These are phyloP conservation scores for Solioccasus polychromus DNA, from an alignment of 768 basidiomycete species.

Conservation along the genomic window DNA sequence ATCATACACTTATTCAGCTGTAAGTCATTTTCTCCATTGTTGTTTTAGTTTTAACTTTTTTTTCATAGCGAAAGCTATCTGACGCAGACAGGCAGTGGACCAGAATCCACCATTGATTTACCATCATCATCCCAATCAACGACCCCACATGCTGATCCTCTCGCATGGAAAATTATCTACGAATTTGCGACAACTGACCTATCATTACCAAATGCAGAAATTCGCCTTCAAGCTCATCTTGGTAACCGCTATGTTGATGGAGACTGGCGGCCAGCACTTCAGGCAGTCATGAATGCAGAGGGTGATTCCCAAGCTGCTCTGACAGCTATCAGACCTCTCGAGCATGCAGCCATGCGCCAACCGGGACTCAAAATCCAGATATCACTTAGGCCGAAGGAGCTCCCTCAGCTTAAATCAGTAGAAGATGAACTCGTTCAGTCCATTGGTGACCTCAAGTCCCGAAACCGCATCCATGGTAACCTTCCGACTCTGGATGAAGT, in stretches of 20 bases:
- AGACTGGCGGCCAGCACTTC: conserved; percentile 5
- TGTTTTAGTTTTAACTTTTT: no score
- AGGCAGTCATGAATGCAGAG: conserved; percentile 9
- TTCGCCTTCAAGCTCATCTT: conserved; percentile 5
- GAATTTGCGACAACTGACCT: not conserved
- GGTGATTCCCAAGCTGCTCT: not conserved
- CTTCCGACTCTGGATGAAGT: not conserved
- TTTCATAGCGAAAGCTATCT: no score
- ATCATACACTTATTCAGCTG: not conserved
- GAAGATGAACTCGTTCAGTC: no score
- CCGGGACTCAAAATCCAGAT: not conserved
- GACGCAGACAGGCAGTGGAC: no score
- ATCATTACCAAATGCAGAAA: conserved; percentile 10
- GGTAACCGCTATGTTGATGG: conserved; percentile 3
- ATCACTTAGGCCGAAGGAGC: not conserved
- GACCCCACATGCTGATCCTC: not conserved
- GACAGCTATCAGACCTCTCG: not conserved
- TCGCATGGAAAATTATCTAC: not conserved
- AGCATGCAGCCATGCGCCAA: not conserved
- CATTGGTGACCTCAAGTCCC: no score
- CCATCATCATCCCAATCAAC: not conserved
- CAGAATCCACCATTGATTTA: not conserved
- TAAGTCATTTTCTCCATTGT: no score
- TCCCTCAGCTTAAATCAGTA: no score
- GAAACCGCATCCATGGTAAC: no score